phyloP scores from a whole-genome alignment of 2,329 filamentous ascomycete species.

The Triangularia setosa region DNA sequence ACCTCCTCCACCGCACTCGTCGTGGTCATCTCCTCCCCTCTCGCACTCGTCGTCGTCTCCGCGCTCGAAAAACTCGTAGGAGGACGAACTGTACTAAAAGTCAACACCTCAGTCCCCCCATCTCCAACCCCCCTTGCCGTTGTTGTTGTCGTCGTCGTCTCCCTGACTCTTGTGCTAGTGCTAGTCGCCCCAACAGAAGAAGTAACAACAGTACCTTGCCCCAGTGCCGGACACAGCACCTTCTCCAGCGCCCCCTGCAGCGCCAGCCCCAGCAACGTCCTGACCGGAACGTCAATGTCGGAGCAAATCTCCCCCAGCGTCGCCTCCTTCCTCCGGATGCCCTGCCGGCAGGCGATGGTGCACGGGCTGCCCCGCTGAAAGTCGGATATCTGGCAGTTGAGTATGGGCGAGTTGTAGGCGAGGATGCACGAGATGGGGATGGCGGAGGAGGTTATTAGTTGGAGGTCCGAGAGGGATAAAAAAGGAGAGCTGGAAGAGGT shows the following conservation, averaged over 20 bases:
- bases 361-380: slow-evolving; percentile 36
- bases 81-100: slow-evolving; percentile 18
- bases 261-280: slow-evolving; percentile 37
- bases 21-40: not conserved
- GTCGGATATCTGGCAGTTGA: slow-evolving; percentile 36
- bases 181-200: not conserved
- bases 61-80: slow-evolving; percentile 2
- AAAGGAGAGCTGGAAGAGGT: slow-evolving; percentile 26
- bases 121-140: not conserved
- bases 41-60: not conserved
- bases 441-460: slow-evolving; percentile 36
- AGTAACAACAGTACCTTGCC: not conserved
- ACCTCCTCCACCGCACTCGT: not conserved
- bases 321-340: slow-evolving; percentile 75
- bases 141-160: not conserved
- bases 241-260: slow-evolving; percentile 36
- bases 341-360: slow-evolving; percentile 35
- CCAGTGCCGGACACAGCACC: slow-evolving; percentile 32
- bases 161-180: not conserved
- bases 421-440: slow-evolving; percentile 37
- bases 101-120: slow-evolving; percentile 6
- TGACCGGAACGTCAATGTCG: slow-evolving; percentile 55
- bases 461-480: slow-evolving; percentile 37
- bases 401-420: slow-evolving; percentile 41
- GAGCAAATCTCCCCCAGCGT: slow-evolving; percentile 68